Percentiles rank a stretch among this genome's conserved stretches.
Conservation (phyloP, 2,329 filamentous ascomycete genomes). For the Sordariomycetes sp. region DNA sequence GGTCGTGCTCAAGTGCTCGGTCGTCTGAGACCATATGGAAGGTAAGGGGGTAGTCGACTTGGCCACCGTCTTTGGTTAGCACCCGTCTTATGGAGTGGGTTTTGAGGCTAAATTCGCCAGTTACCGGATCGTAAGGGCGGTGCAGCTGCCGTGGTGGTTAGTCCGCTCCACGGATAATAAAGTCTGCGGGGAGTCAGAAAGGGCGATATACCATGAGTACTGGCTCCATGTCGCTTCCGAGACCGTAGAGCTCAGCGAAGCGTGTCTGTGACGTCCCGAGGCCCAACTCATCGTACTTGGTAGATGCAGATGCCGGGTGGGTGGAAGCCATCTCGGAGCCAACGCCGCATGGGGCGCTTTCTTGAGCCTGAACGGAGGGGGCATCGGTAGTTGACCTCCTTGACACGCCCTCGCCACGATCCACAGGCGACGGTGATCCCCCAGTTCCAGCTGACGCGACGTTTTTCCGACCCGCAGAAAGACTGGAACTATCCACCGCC, state of each 20-base stretch:
- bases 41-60: conserved; percentile 15
- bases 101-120: conserved; percentile 26
- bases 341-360: background rate
- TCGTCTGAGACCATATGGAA: conserved; percentile 19
- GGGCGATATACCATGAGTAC: conserved; percentile 28
- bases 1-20: conserved; percentile 14
- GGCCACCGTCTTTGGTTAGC: conserved; percentile 29
- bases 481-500: background rate
- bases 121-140: conserved; percentile 36
- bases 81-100: conserved; percentile 49
- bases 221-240: conserved; percentile 19
- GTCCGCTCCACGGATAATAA: background rate
- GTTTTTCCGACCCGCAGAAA: background rate
- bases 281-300: conserved; percentile 9
- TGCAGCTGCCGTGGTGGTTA: background rate
- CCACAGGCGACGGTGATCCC: background rate
- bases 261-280: conserved; percentile 12
- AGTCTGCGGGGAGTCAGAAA: background rate
- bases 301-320: background rate
- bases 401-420: background rate
- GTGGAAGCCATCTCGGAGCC: background rate
- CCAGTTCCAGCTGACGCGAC: background rate
- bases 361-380: background rate
- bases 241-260: conserved; percentile 18
- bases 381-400: background rate